Conservation (phyloP, 768 basidiomycete species). For the Tricholomella constricta region DNA sequence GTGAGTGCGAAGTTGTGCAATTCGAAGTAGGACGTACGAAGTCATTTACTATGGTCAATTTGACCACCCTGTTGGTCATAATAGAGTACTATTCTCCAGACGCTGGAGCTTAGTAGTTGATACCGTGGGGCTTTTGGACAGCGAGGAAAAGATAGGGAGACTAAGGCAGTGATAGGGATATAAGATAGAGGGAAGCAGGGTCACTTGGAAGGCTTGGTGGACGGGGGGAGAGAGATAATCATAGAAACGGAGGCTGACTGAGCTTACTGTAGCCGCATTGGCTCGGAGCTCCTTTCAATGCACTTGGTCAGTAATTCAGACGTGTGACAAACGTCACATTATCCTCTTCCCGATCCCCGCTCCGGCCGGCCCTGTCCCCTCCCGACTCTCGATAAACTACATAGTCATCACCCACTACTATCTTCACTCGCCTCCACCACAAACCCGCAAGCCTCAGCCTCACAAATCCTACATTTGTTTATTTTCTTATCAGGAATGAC, state of each 20-base stretch:
- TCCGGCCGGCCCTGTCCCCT: not conserved
- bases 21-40: slow-evolving; percentile 32
- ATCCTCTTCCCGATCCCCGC: slow-evolving; percentile 4
- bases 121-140: too few species aligned
- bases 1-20: slow-evolving; percentile 6
- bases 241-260: slow-evolving; percentile 30
- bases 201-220: slow-evolving; percentile 14
- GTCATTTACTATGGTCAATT: slow-evolving; percentile 51
- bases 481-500: not conserved
- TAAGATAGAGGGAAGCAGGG: slow-evolving; percentile 11
- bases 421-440: too few species aligned
- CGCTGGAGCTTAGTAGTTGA: not conserved
- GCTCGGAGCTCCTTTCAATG: slow-evolving; percentile 14
- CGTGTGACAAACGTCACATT: slow-evolving; percentile 17
- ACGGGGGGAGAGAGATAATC: slow-evolving; percentile 27
- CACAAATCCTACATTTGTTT: too few species aligned
- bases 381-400: too few species aligned
- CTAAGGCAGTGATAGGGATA: slow-evolving; percentile 11
- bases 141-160: slow-evolving; percentile 3
- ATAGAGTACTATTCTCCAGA: slow-evolving; percentile 13
- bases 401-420: too few species aligned
- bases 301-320: slow-evolving; percentile 15
- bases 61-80: slow-evolving; percentile 47
- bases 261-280: slow-evolving; percentile 20
- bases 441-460: too few species aligned